Evolutionary conservation across 306 rosid genomes (phyloP).

Genomic region (Castanospermum australe): DNA sequence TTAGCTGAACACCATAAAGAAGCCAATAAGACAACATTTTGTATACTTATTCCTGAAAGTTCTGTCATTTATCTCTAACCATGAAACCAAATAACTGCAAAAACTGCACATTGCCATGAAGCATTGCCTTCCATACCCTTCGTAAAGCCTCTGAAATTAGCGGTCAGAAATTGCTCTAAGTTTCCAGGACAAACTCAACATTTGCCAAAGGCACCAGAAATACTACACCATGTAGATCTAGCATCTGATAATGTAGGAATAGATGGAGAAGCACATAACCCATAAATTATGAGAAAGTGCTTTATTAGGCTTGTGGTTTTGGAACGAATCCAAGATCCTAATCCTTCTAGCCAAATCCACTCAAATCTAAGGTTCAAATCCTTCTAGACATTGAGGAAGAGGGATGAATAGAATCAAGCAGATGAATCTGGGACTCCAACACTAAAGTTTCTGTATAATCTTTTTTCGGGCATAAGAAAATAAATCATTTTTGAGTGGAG

Average conservation of each 20-base stretch:
- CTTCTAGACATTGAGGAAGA: neutral
- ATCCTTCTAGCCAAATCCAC: too few relatives aligned
- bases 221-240: neutral
- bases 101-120: neutral
- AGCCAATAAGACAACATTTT: too few relatives aligned
- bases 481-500: neutral
- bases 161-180: neutral
- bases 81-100: too few relatives aligned
- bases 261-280: neutral
- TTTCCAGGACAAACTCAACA: neutral
- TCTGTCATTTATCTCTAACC: too few relatives aligned
- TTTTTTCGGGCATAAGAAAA: too few relatives aligned
- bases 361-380: neutral
- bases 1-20: too few relatives aligned
- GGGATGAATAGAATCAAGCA: neutral
- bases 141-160: neutral
- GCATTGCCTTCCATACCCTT: neutral
- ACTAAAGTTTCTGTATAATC: neutral
- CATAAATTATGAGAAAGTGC: neutral
- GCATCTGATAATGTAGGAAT: neutral
- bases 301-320: neutral
- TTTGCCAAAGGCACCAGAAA: neutral
- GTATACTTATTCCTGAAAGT: too few relatives aligned
- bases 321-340: too few relatives aligned
- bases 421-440: neutral